phyloP scores from a whole-genome alignment of 2,329 filamentous ascomycete genomes.

The Chaetomiaceae sp. region DNA sequence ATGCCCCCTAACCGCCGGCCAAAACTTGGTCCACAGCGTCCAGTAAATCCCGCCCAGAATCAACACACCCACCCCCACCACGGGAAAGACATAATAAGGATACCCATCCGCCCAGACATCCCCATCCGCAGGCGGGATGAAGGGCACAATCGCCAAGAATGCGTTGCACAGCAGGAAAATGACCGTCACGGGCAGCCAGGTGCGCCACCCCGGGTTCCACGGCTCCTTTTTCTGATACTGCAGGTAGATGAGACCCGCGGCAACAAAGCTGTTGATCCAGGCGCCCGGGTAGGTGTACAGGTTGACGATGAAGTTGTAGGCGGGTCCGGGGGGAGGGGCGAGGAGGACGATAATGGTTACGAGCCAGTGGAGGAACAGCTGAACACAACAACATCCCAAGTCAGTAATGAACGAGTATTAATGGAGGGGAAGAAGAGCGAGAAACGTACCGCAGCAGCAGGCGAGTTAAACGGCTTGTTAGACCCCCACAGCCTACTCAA shows the following conservation, averaged over 20 bases:
- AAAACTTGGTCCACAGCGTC: constrained; percentile 49
- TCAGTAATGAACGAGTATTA: background rate
- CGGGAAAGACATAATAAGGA: constrained; percentile 53
- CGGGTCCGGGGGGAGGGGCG: constrained; percentile 62
- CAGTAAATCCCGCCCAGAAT: constrained; percentile 50
- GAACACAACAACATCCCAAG: background rate
- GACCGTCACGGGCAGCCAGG: constrained; percentile 44
- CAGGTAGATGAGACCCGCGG: constrained; percentile 47
- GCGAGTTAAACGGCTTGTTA: constrained; percentile 62
- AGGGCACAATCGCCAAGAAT: constrained; percentile 50
- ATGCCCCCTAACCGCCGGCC: constrained; percentile 49
- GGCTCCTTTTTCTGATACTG: constrained; percentile 46
- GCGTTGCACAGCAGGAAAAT: constrained; percentile 49
- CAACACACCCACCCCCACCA: constrained; percentile 50
- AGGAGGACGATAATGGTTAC: constrained; percentile 63
- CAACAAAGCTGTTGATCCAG: constrained; percentile 52
- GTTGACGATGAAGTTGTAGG: constrained; percentile 64
- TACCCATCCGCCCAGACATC: constrained; percentile 46
- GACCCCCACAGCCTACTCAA: constrained; percentile 63
- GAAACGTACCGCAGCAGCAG: constrained; percentile 42
- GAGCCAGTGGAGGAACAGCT: constrained; percentile 60
- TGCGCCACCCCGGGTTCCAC: constrained; percentile 51
- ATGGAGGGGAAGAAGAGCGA: background rate
- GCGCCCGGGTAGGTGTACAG: constrained; percentile 51
- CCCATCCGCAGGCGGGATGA: constrained; percentile 51